Conservation (phyloP, 805 yeast species). For the Candida dajiaensis region DNA sequence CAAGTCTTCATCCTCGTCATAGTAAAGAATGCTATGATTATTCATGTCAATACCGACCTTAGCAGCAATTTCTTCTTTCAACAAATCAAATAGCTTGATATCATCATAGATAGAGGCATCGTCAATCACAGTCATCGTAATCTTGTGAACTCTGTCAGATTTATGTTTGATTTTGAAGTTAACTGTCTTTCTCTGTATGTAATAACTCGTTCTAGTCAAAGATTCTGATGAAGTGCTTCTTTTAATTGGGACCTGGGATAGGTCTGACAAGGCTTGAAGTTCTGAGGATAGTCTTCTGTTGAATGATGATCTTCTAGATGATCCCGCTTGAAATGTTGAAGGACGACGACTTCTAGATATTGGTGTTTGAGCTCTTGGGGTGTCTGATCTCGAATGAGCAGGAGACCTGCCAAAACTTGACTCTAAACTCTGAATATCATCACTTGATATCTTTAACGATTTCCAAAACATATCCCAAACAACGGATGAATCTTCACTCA, state of each 20-base stretch:
- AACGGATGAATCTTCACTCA: conserved; percentile 18
- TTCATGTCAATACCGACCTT: conserved; percentile 16
- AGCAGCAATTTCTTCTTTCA: conserved; percentile 19
- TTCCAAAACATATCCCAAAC: conserved; percentile 30
- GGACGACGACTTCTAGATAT: conserved; percentile 12
- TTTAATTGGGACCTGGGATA: conserved; percentile 2
- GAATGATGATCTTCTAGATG: conserved; percentile 19
- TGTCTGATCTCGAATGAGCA: conserved; percentile 14
- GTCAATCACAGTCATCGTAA: conserved; percentile 20
- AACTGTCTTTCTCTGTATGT: conserved; percentile 14
- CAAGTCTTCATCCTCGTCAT: conserved; percentile 34
- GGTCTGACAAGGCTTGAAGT: conserved; percentile 3
- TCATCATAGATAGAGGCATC: conserved; percentile 18
- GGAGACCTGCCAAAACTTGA: conserved; percentile 20
- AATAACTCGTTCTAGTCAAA: conserved; percentile 17
- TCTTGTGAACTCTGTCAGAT: conserved; percentile 14
- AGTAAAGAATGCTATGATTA: conserved; percentile 29
- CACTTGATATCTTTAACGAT: conserved; percentile 25
- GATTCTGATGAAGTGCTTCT: conserved; percentile 21
- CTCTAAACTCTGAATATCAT: conserved; percentile 22
- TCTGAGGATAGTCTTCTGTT: conserved; percentile 11
- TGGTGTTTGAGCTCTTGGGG: conserved; percentile 15
- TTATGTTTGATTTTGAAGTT: conserved; percentile 17
- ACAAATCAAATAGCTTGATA: conserved; percentile 16
- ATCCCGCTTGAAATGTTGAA: conserved; percentile 14